Evolutionary conservation across 2,329 filamentous ascomycete species (phyloP), one percentile per base, ranked within the genome.

Genomic region (Cordyceps sp.): DNA sequence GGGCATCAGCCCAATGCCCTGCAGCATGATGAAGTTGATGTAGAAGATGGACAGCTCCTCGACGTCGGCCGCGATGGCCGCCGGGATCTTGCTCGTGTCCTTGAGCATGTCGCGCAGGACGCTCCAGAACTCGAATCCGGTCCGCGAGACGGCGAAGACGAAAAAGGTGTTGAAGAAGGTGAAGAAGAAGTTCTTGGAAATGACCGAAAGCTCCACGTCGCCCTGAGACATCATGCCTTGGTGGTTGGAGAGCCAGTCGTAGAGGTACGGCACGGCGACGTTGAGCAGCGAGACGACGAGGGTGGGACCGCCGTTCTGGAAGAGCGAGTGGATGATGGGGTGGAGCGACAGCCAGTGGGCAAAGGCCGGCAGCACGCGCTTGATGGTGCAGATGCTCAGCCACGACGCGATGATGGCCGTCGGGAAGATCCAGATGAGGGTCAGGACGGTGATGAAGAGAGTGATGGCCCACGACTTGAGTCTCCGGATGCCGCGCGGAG

Each of bases 111-210:
- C 70, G 33, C 73, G 73, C 29, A 96, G 64, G 32, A 79, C 69
- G 22, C 64, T 62, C 54, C 74, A 74, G 47, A 93, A 81, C 33
- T 77, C 73, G 25, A 78, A 73, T 56, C 81, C 83, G 5, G 85
- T 84, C 33, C 80, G 81, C 29, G 93, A 81, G 18, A 90, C 69
- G 1, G 88, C 92, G 52, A 96, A 94, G 28, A 96, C 73, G 31
- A 96, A 70, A 57, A 98, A 98, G 35, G 96, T 83, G 57, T 98
- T 98, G 70, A 98, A 96, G 56, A 98, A 98, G 9, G 81, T 86
- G 52, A 98, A 98, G 65, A 96, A 93, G 59, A 96, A 98, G 55
- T 96, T 98, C 60, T 98, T 98, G 33, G 84, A 93, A 41, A 98
- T 88, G 28, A 92, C 67, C 0, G 90, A 96, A 6, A 98, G 66